Percentiles rank a stretch among this genome's conserved stretches.
Evolutionary conservation across 129 eudicot species (phyloP).

Genomic region (Logfia minima): DNA sequence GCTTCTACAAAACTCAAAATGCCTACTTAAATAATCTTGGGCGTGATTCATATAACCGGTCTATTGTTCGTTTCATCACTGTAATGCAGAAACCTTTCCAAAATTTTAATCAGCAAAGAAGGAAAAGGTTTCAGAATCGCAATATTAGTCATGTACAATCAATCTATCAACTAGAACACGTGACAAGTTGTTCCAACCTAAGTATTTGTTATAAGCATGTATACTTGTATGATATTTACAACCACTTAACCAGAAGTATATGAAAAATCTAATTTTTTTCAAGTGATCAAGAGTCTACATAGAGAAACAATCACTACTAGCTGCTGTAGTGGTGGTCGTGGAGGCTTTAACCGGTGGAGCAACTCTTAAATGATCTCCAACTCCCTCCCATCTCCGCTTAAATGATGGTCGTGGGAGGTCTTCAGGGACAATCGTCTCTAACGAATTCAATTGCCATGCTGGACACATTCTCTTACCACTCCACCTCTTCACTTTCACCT

Average conservation of each 20-base stretch:
- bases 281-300: constrained; percentile 32
- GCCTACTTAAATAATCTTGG: not conserved
- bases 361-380: constrained; percentile 32
- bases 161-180: not conserved
- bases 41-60: not conserved
- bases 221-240: constrained; percentile 31
- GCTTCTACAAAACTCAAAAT: not conserved
- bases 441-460: constrained; percentile 62
- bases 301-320: constrained; percentile 41
- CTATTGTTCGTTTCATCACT: not conserved
- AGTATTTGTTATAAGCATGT: constrained; percentile 21
- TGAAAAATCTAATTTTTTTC: not conserved
- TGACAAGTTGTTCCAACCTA: not conserved
- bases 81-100: not conserved
- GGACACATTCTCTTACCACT: constrained; percentile 63
- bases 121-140: not conserved
- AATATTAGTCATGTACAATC: too few species aligned
- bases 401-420: constrained; percentile 70
- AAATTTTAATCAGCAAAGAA: not conserved
- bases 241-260: not conserved
- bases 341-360: constrained; percentile 40
- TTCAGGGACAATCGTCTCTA: constrained; percentile 79
- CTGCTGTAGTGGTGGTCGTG: not conserved
- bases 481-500: constrained; percentile 41
- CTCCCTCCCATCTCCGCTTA: constrained; percentile 58